These are phyloP conservation scores for Skeletonema menzelii DNA, from an alignment of 108 stramenopile genomes.

Conservation along the genomic window DNA sequence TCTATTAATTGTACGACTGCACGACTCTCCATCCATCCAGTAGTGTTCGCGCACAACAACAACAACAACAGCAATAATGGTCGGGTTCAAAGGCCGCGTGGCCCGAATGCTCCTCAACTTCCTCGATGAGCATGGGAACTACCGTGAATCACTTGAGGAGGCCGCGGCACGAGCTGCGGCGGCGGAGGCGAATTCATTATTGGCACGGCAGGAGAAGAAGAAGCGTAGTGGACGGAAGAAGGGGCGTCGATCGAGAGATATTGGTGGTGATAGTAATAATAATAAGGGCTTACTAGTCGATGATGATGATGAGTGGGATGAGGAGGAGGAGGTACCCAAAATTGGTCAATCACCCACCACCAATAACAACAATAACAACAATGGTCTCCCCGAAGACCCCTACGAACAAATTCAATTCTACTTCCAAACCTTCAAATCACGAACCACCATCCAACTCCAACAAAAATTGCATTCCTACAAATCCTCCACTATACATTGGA, in stretches of 20 bases:
- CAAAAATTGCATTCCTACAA: constrained; percentile 6
- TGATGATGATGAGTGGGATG: constrained; percentile 10
- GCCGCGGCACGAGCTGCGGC: constrained; percentile 44
- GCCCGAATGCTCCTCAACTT: constrained; percentile 50
- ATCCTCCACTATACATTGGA: background rate
- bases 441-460: constrained; percentile 8
- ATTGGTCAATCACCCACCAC: background rate
- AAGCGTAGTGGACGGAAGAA: constrained; percentile 14
- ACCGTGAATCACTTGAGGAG: constrained; percentile 39
- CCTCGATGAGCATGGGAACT: constrained; percentile 51
- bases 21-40: too few species aligned
- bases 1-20: too few species aligned
- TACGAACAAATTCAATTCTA: constrained; percentile 54
- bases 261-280: constrained; percentile 8
- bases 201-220: constrained; percentile 9
- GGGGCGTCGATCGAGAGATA: constrained; percentile 5
- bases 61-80: background rate
- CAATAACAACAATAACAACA: background rate
- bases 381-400: constrained; percentile 40
- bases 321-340: background rate
- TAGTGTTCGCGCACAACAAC: too few species aligned
- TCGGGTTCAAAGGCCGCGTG: constrained; percentile 28
- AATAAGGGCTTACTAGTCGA: background rate
- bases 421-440: constrained; percentile 20
- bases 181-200: constrained; percentile 27